Evolutionary conservation across 2,329 filamentous ascomycete genomes (phyloP).

Genomic region (Coniochaeta hoffmannii): DNA sequence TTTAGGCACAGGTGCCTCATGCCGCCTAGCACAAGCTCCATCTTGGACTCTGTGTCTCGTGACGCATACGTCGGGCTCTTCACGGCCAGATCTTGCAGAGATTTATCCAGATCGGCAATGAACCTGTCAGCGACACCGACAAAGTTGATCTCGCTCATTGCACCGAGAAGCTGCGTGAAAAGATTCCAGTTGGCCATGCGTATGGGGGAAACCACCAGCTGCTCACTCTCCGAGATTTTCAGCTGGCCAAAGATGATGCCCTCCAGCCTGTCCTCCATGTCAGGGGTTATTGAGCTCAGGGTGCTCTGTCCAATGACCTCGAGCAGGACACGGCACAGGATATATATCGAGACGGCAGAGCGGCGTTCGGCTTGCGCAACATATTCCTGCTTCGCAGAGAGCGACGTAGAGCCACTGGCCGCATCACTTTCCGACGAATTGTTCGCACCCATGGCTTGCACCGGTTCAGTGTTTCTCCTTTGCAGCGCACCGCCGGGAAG

Average conservation of each 20-base stretch:
- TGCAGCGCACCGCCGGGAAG: slow-evolving; percentile 41
- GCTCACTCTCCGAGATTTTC: slow-evolving; percentile 78
- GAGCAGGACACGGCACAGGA: slow-evolving; percentile 86
- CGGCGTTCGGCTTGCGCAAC: slow-evolving; percentile 77
- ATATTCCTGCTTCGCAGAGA: slow-evolving; percentile 57
- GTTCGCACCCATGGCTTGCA: slow-evolving; percentile 34
- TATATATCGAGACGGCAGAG: slow-evolving; percentile 91
- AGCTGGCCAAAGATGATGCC: slow-evolving; percentile 96
- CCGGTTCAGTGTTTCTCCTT: slow-evolving; percentile 69
- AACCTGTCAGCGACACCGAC: slow-evolving; percentile 76
- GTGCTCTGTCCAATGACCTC: slow-evolving; percentile 91
- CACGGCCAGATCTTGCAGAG: slow-evolving; percentile 65
- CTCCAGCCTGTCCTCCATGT: slow-evolving; percentile 91
- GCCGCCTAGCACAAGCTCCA: slow-evolving; percentile 79
- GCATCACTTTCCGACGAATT: slow-evolving; percentile 19
- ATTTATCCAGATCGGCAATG: slow-evolving; percentile 68
- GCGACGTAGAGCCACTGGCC: slow-evolving; percentile 27
- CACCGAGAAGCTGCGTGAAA: slow-evolving; percentile 86
- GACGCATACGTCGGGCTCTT: slow-evolving; percentile 54
- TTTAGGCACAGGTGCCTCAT: slow-evolving; percentile 86
- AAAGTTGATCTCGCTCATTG: slow-evolving; percentile 93
- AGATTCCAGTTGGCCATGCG: slow-evolving; percentile 94
- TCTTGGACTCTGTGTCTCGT: slow-evolving; percentile 68
- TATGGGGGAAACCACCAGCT: slow-evolving; percentile 68
- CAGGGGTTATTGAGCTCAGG: slow-evolving; percentile 70